These are phyloP conservation scores for Misopates orontium DNA, from an alignment of 257 asterid species.

Conservation along the genomic window DNA sequence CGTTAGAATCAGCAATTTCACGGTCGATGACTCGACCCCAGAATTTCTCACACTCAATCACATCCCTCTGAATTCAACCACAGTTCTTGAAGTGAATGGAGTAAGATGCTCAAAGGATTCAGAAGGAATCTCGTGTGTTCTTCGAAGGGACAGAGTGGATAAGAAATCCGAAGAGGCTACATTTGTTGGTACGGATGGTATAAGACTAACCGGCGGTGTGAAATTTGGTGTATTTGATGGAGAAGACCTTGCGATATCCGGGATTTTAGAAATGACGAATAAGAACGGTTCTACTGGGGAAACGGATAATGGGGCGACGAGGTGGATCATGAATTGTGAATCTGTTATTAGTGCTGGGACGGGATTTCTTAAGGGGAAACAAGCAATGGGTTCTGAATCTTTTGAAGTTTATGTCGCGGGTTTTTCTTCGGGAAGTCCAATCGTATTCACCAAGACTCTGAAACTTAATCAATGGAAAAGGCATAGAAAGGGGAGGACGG, in stretches of 20 bases:
- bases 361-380: constrained; percentile 73
- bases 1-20: constrained; percentile 69
- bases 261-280: constrained; percentile 57
- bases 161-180: constrained; percentile 88
- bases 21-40: constrained; percentile 70
- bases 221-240: constrained; percentile 69
- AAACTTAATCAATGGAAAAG: constrained; percentile 62
- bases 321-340: constrained; percentile 78
- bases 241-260: constrained; percentile 62
- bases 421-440: constrained; percentile 68
- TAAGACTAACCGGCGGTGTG: constrained; percentile 67
- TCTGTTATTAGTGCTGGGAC: constrained; percentile 48
- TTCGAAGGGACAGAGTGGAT: constrained; percentile 73
- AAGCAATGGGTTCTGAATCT: constrained; percentile 46
- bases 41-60: constrained; percentile 65
- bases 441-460: constrained; percentile 72
- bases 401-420: constrained; percentile 89
- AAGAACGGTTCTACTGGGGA: constrained; percentile 57
- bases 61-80: constrained; percentile 60
- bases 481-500: constrained; percentile 53
- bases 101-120: constrained; percentile 54
- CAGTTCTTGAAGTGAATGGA: constrained; percentile 83
- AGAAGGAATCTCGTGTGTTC: constrained; percentile 66
- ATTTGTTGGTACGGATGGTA: constrained; percentile 78
- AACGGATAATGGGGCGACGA: constrained; percentile 31